A percentile compares a stretch with the other conserved stretches of the same genome.
Conservation (phyloP, 2,329 filamentous ascomycete genomes). For the Achaetomium macrosporum region DNA sequence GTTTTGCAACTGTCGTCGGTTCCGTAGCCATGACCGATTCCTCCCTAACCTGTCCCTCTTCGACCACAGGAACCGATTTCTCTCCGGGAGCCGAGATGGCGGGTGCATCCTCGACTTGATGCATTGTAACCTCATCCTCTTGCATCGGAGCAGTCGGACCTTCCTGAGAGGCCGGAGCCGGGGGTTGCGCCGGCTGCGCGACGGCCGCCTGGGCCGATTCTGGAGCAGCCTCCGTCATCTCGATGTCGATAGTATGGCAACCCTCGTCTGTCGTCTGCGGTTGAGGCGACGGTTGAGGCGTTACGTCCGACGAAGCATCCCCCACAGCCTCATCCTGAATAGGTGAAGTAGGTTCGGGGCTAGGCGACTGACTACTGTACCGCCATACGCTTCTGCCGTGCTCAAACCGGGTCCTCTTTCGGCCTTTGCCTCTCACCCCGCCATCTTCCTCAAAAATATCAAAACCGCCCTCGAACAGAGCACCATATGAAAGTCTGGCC, state of each 20-base stretch:
- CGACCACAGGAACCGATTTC: background rate
- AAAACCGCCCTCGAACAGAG: constrained; percentile 56
- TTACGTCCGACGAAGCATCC: constrained; percentile 11
- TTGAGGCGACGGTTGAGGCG: constrained; percentile 16
- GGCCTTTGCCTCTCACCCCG: constrained; percentile 52
- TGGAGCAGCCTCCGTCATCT: constrained; percentile 4
- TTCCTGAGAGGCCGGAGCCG: background rate
- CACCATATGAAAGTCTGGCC: constrained; percentile 62
- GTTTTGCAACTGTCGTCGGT: background rate
- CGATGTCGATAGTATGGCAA: constrained; percentile 27
- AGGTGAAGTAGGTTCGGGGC: constrained; percentile 50
- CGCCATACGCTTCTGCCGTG: constrained; percentile 66
- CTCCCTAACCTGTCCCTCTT: background rate
- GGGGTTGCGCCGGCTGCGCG: background rate
- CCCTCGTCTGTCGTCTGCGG: constrained; percentile 28
- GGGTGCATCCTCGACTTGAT: background rate
- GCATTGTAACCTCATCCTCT: background rate
- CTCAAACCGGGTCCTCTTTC: constrained; percentile 66
- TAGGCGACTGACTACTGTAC: constrained; percentile 65
- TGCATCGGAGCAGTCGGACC: background rate
- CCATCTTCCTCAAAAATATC: constrained; percentile 69
- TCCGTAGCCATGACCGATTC: background rate
- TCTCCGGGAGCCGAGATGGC: background rate
- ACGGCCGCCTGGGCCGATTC: background rate
- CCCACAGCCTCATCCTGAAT: constrained; percentile 21